Conservation (phyloP, 768 basidiomycete species). For the Boletellus emodensis region DNA sequence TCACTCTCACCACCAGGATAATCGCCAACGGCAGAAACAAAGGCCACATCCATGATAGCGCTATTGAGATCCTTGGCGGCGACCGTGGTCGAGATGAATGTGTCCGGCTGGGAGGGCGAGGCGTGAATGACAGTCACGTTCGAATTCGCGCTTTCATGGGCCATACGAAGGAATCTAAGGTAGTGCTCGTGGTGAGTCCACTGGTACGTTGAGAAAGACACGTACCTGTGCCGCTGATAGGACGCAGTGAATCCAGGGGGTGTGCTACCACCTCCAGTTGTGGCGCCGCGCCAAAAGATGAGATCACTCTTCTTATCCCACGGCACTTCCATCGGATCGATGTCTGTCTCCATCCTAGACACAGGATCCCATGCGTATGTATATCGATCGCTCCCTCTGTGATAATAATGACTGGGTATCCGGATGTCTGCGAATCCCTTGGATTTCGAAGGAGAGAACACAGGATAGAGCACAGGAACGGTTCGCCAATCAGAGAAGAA, state of each 20-base stretch:
- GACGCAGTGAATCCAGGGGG: constrained; percentile 78
- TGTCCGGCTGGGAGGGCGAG: constrained; percentile 54
- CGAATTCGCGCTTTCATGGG: constrained; percentile 45
- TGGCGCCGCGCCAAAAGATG: constrained; percentile 95
- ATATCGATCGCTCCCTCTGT: constrained; percentile 72
- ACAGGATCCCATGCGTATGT: constrained; percentile 90
- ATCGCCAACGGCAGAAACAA: constrained; percentile 71
- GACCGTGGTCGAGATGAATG: constrained; percentile 59
- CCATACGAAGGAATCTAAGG: constrained; percentile 68
- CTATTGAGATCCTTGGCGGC: constrained; percentile 60
- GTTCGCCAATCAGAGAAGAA: constrained; percentile 98
- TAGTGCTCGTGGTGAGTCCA: not conserved
- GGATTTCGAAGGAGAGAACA: constrained; percentile 89
- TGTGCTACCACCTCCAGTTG: constrained; percentile 88
- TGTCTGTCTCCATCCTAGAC: constrained; percentile 64
- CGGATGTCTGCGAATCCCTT: constrained; percentile 85
- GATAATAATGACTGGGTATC: constrained; percentile 97
- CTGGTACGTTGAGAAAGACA: constrained; percentile 7
- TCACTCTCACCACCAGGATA: constrained; percentile 76
- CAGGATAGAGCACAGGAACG: constrained; percentile 83
- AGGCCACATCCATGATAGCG: constrained; percentile 84
- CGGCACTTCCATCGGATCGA: constrained; percentile 81
- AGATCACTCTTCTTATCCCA: constrained; percentile 88
- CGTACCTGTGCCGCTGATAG: constrained; percentile 83
- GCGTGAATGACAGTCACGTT: constrained; percentile 69